Evolutionary conservation across 345 rosid genomes (phyloP).

Genomic region (Sonneratia alba): DNA sequence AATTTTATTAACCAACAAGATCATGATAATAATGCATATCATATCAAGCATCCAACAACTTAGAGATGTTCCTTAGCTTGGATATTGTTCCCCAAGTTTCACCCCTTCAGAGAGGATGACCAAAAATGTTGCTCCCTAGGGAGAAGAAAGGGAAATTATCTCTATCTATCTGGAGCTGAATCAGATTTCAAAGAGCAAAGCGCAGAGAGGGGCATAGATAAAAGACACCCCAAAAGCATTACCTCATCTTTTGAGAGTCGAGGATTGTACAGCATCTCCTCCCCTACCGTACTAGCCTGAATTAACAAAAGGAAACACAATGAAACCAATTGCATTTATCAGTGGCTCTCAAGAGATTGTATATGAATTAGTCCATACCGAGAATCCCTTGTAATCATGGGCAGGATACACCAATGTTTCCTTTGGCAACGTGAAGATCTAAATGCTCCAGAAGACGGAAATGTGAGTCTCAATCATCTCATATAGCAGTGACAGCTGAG

Average conservation of each 20-base stretch:
- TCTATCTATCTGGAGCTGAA: neutral
- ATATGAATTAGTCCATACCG: constrained; percentile 33
- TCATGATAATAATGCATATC: neutral
- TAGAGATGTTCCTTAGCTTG: no score
- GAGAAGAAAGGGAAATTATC: no score
- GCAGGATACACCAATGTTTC: constrained; percentile 83
- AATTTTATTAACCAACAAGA: neutral
- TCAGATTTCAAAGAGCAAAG: neutral
- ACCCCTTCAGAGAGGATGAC: no score
- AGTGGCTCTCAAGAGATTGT: neutral
- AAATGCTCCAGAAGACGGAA: constrained; percentile 11
- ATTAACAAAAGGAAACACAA: neutral
- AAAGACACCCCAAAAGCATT: neutral
- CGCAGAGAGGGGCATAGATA: neutral
- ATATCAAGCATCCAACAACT: neutral
- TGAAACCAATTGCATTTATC: neutral
- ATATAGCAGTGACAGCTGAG: neutral
- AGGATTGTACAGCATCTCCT: constrained; percentile 67
- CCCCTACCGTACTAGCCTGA: constrained; percentile 92
- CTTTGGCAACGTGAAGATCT: constrained; percentile 83
- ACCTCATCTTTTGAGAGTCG: constrained; percentile 84
- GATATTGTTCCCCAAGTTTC: no score
- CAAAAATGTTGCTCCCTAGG: no score
- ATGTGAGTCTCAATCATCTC: neutral
- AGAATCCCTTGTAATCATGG: constrained; percentile 89